Percentiles rank a stretch among this genome's conserved stretches.
These are phyloP conservation scores for Dalbergia cochinchinensis DNA, from an alignment of 306 rosid species.

Conservation along the genomic window DNA sequence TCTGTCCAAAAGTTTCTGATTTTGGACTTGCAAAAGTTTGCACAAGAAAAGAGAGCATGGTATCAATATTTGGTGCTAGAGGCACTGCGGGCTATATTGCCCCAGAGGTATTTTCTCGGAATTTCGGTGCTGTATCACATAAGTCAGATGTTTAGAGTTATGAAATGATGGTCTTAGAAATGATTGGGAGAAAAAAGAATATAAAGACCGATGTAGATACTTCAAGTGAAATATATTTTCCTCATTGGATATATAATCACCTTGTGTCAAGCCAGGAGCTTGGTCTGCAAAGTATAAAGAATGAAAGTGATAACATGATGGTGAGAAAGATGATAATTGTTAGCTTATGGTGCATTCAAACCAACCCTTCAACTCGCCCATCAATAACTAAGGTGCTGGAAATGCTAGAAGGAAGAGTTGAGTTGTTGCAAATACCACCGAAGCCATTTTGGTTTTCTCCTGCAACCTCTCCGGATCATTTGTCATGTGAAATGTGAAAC, in stretches of 20 bases:
- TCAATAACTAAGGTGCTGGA: constrained; percentile 47
- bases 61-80: constrained; percentile 46
- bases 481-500: neutral
- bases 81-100: constrained; percentile 61
- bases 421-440: constrained; percentile 37
- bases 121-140: constrained; percentile 52
- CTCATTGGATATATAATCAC: constrained; percentile 52
- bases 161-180: constrained; percentile 54
- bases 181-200: constrained; percentile 50
- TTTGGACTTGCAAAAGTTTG: constrained; percentile 63
- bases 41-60: too few species aligned
- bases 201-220: constrained; percentile 4
- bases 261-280: constrained; percentile 43
- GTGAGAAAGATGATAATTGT: constrained; percentile 54
- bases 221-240: constrained; percentile 53
- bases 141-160: constrained; percentile 56
- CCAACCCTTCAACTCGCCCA: constrained; percentile 43
- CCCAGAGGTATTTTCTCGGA: constrained; percentile 46
- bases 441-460: constrained; percentile 44
- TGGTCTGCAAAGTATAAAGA: constrained; percentile 11
- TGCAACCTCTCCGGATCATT: neutral
- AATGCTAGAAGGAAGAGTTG: constrained; percentile 44
- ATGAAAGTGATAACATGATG: constrained; percentile 37
- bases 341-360: constrained; percentile 51
- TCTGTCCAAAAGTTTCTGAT: constrained; percentile 53